phyloP scores from a whole-genome alignment of 225 moss, liverwort and hornwort species.

The Pleurozium schreberi region DNA sequence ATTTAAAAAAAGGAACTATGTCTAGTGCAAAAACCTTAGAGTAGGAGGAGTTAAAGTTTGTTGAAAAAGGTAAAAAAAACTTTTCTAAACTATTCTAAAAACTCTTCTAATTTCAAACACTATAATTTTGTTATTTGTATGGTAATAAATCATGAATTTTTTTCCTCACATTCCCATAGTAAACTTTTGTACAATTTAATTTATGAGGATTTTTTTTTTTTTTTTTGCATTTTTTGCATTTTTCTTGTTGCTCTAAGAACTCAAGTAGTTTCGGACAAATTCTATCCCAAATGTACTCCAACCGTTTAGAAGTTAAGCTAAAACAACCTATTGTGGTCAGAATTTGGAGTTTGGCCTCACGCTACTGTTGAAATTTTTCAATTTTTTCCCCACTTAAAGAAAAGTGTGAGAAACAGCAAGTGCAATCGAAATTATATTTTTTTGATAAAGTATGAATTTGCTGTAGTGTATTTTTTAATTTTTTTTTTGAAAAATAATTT shows the following conservation, averaged over 20 bases:
- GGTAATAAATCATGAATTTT: background rate
- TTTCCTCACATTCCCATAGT: too few relatives aligned
- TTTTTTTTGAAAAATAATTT: too few relatives aligned
- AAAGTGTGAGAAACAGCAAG: too few relatives aligned
- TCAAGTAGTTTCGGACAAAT: background rate
- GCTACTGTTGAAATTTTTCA: too few relatives aligned
- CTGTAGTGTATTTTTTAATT: too few relatives aligned
- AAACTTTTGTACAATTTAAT: background rate
- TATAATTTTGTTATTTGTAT: background rate
- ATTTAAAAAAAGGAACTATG: background rate
- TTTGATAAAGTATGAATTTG: too few relatives aligned
- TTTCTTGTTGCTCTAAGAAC: accelerated
- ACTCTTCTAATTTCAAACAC: too few relatives aligned
- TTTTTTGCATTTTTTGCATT: background rate
- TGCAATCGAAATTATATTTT: too few relatives aligned
- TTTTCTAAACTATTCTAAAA: too few relatives aligned
- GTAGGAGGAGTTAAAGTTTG: background rate
- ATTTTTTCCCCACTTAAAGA: too few relatives aligned
- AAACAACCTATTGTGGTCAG: too few relatives aligned
- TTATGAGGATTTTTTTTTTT: background rate
- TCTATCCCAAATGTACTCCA: accelerated
- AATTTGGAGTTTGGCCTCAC: too few relatives aligned
- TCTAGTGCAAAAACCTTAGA: background rate
- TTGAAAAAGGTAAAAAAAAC: accelerated
- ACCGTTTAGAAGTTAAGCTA: accelerated